Base-by-base conservation (phyloP, 805 yeast genomes). In the Isabelozyma rhagii region DNA sequence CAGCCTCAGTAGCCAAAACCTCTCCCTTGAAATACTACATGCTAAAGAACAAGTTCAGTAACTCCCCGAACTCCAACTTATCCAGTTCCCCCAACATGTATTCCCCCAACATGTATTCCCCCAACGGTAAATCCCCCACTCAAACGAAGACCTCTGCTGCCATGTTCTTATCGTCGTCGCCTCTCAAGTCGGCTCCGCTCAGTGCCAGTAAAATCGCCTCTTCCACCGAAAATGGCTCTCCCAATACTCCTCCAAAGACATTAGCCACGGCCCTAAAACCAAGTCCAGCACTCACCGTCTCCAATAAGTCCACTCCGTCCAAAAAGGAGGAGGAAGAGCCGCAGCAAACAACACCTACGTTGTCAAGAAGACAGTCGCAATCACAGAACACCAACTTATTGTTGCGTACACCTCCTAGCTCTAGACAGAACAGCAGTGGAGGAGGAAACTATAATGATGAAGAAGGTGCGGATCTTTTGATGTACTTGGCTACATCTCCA, bases 401-500 rank as follows among this genome's bases (percentile, higher is more conserved):
- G 18, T 64, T 68, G 50, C 63, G 63, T 41, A 74, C 78, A 0
- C 78, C 79, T 3, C 71, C 75, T 2, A 74, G 69, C 51, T 55
- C 66, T 1, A 54, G 59, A 45, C 53, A 11, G 43, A 41, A 41
- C 54, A 4, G 41, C 41, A 46, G 43, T 42, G 43, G 39, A 28
- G 55, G 55, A 27, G 63, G 58, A 28, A 55, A 57, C 43, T 64
- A 61, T 49, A 66, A 69, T 45, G 77, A 74, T 54, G 68, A 68
- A 34, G 94, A 87, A 66, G 96, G 96, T 11, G 96, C 96, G 1
- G 93, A 86, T 63, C 69, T 89, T 52, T 75, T 89, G 53, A 79
- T 89, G 81, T 89, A 81, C 65, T 72, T 89, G 56, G 96, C 96
- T 2, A 86, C 92, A 6, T 87, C 94, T 8, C 96, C 96, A 1